Evolutionary conservation across 2,329 filamentous ascomycete species (phyloP).

Genomic region (Apiospora marii): DNA sequence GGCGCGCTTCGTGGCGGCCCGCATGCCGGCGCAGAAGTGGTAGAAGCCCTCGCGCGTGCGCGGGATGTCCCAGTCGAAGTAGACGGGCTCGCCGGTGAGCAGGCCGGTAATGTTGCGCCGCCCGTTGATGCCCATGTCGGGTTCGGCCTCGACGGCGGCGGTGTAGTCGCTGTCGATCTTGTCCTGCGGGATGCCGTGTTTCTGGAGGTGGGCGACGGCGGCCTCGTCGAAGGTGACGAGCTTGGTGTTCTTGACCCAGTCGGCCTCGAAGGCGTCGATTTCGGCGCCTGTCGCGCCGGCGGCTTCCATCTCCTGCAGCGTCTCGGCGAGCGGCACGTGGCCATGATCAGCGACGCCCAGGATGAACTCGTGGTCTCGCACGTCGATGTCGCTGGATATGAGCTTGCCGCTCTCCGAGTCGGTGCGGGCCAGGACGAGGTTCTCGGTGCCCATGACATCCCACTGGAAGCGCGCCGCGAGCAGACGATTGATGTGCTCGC

Average conservation of each 20-base stretch:
- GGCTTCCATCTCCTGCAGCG: conserved; percentile 87
- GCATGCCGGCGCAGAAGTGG: conserved; percentile 85
- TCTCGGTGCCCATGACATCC: conserved; percentile 97
- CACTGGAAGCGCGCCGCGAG: conserved; percentile 94
- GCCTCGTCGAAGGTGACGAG: conserved; percentile 94
- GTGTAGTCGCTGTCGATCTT: conserved; percentile 72
- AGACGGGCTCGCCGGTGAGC: conserved; percentile 60
- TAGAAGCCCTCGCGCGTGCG: conserved; percentile 94
- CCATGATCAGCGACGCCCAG: conserved; percentile 80
- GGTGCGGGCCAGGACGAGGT: conserved; percentile 91
- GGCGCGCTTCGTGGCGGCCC: conserved; percentile 89
- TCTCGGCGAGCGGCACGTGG: conserved; percentile 85
- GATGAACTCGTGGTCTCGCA: conserved; percentile 96
- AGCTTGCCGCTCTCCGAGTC: conserved; percentile 95
- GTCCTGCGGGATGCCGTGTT: conserved; percentile 69
- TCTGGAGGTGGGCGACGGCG: conserved; percentile 75
- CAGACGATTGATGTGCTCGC: conserved; percentile 96
- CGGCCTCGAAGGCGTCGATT: conserved; percentile 84
- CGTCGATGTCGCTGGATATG: conserved; percentile 88
- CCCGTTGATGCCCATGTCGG: conserved; percentile 78
- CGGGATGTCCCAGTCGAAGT: conserved; percentile 91
- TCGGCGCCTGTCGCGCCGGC: conserved; percentile 78
- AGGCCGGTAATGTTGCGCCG: conserved; percentile 74
- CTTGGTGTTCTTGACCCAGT: conserved; percentile 87
- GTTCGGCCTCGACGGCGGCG: conserved; percentile 65